Conservation (phyloP, 2,329 filamentous ascomycete species). For the Pseudogymnoascus sp. region DNA sequence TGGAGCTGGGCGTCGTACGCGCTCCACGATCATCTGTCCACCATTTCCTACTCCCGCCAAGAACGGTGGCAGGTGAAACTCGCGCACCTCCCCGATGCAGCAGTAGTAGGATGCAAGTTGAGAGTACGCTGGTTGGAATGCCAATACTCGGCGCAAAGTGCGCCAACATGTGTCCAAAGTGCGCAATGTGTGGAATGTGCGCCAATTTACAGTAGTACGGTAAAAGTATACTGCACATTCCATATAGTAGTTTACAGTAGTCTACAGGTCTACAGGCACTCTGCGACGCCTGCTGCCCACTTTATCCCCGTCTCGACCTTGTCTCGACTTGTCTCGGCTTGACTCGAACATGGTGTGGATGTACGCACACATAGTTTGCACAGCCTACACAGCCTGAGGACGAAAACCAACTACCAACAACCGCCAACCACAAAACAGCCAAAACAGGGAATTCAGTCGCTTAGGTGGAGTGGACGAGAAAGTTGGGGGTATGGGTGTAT, state of each 20-base stretch:
- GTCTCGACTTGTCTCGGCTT: neutral
- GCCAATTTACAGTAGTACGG: neutral
- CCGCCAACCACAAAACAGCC: neutral
- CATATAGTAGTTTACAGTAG: too few relatives aligned
- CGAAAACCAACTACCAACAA: neutral
- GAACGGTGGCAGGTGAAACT: conserved; percentile 5
- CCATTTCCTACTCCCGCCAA: neutral
- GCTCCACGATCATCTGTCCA: conserved; percentile 3
- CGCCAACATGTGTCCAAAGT: neutral
- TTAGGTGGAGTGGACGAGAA: neutral
- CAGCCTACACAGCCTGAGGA: neutral
- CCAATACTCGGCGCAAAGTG: neutral
- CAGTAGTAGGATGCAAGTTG: neutral
- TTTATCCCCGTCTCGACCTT: conserved; percentile 1
- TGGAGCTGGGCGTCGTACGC: neutral
- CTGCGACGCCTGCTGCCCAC: neutral
- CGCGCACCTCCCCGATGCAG: neutral
- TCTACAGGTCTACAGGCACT: too few relatives aligned
- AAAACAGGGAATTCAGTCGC: neutral
- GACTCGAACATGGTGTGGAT: conserved; percentile 5
- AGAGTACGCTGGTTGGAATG: neutral
- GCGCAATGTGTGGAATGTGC: neutral
- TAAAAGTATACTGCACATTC: too few relatives aligned
- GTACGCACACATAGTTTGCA: neutral
- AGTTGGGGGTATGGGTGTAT: neutral